Evolutionary conservation across 768 basidiomycete genomes (phyloP), one percentile per base, ranked within the genome.

Genomic region (Suillus spraguei): DNA sequence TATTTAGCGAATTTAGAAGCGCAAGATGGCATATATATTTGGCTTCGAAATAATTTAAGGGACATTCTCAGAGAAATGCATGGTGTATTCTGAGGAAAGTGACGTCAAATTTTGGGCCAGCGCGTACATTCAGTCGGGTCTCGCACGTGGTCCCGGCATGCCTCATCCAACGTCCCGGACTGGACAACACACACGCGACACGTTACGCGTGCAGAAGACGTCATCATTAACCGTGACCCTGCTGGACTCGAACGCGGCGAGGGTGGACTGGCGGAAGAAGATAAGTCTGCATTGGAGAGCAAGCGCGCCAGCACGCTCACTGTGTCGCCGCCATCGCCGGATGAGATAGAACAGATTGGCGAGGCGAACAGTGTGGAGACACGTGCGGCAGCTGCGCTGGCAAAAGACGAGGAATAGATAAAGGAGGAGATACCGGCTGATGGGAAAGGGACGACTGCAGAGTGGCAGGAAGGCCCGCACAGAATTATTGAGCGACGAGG

Each of bases 81-180:
- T 10, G 36, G 36, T 36, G 36, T 36, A 36, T 36, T 36, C 9
- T 36, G 36, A 9, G 36, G 36, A 36, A 36, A n/a, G 9, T 36
- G 36, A 36, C 9, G 9, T 6, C 9, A 10, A 10, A 7, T 36
- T 36, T 10, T 36, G 36, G 90, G 95, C 20, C 83, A 92, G 36
- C 87, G 95, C 32, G 95, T 98, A n/a, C 95, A 96, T 73, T 89
- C 85, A 1, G 75, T 74, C 13, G 73, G 71, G n/a, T 91, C 92
- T 16, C 85, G 94, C 67, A 98, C 97, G 9, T 94, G 92, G 90
- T 96, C 94, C 10, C 82, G 95, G 59, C 86, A 91, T 67, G 84
- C 88, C 36, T n/a, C 52, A 53, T 32, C 52, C 11, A 76, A 80
- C 35, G 78, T 80, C 47, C 92, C 95, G 0, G 94, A 95, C 52